Base-by-base conservation (phyloP, 352 stramenopile species). In the Pythium phragmiticola region DNA sequence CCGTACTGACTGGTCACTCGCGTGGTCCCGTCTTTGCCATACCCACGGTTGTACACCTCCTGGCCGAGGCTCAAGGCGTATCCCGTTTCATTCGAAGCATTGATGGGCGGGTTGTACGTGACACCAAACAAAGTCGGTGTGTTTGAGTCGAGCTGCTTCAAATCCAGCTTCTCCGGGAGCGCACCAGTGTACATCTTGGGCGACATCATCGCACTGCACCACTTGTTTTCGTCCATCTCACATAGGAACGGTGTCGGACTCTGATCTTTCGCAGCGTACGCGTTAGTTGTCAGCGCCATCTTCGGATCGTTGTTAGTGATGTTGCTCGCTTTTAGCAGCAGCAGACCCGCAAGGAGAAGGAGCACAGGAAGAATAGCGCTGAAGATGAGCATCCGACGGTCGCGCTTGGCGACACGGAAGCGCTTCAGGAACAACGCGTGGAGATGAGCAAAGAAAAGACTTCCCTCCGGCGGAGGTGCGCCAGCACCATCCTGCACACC, bases 371-470 rank as follows among this genome's bases (percentile, higher is more conserved):
- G 61, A 26, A 89, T 48, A 39, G 80, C 46, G 36, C 87, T 76
- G 56, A 78, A 86, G 19, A 88, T 39, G 65, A 92, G 87, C 49
- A 91, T 86, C 60, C 90, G 90, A 42, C 90, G 93, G 65, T 98
- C 92, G 36, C 92, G 75, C 51, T 89, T 88, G 47, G 95, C 94
- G 41, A 94, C 90, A 5, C 80, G 75, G 41, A 92, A 83, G 30
- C 92, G 76, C 69, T 98, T 98, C 19, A 71, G 36, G 46, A 97
- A 86, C 30, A 98, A 65, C 45, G 90, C 89, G 45, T 66, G 21
- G 42, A 97, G 75, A 57, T 98, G 92, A 41, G 73, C 69, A 26
- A 80, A 72, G 74, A 98, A 98, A 36, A 73, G 28, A 69, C 19
- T 75, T 52, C 87, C 74, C 14, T 49, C 21, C 16, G 39, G 19